A percentile compares a stretch with the other conserved stretches of the same genome.
Evolutionary conservation across 352 stramenopile species (phyloP).

Genomic region (Phytophthora agathidicida): DNA sequence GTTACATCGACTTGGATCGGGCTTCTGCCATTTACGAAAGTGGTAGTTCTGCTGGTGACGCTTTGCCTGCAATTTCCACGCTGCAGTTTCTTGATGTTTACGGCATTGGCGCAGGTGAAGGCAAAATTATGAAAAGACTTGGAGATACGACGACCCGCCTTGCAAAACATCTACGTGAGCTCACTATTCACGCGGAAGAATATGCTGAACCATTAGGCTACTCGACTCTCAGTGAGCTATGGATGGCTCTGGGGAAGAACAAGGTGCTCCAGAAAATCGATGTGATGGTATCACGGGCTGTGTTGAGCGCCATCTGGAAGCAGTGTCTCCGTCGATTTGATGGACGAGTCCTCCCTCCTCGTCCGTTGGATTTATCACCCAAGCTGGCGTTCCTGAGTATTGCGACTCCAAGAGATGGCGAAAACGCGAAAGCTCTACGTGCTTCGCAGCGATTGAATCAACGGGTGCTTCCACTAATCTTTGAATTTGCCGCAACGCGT

Average conservation of each 20-base stretch:
- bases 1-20: conserved; percentile 19
- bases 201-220: conserved; percentile 16
- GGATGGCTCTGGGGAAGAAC: conserved; percentile 9
- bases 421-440: not conserved
- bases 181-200: conserved; percentile 12
- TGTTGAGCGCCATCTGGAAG: conserved; percentile 17
- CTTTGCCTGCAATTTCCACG: not conserved
- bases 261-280: conserved; percentile 10
- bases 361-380: not conserved
- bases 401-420: not conserved
- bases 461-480: conserved; percentile 7
- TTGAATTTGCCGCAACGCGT: conserved; percentile 11
- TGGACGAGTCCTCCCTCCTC: conserved; percentile 13
- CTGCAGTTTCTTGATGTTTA: conserved; percentile 20
- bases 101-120: conserved; percentile 11
- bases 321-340: conserved; percentile 9
- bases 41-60: not conserved
- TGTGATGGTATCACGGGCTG: conserved; percentile 3
- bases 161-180: conserved; percentile 9
- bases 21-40: conserved; percentile 20
- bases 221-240: conserved; percentile 13
- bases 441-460: conserved; percentile 1
- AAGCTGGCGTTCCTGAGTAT: conserved; percentile 18
- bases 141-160: conserved; percentile 12
- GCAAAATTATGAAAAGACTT: conserved; percentile 16